Evolutionary conservation across 371 early-diverging fungal genomes (phyloP).

Genomic region (Zopfochytrium polystomum): DNA sequence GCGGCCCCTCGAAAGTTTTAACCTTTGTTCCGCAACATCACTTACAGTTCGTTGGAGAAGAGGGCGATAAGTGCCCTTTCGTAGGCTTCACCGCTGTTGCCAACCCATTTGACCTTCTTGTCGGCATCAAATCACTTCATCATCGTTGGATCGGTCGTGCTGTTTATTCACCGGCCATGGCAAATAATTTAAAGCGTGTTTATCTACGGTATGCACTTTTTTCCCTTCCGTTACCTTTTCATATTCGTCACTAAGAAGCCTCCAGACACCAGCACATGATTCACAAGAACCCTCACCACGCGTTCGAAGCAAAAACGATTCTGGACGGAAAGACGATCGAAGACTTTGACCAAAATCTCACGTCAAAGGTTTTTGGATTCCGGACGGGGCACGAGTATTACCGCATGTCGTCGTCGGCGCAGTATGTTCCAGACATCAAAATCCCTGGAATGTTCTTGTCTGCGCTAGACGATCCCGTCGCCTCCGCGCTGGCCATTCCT

Average conservation of each 20-base stretch:
- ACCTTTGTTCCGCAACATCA: neutral
- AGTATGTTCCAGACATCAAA: conserved; percentile 60
- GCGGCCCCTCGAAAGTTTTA: neutral
- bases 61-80: conserved; percentile 70
- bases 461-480: conserved; percentile 91
- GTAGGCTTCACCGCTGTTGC: conserved; percentile 73
- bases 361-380: conserved; percentile 72
- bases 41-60: conserved; percentile 75
- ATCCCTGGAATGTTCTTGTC: conserved; percentile 39
- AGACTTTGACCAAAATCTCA: conserved; percentile 76
- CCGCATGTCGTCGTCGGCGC: conserved; percentile 66
- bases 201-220: conserved; percentile 44
- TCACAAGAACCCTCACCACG: conserved; percentile 17
- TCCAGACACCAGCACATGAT: conserved; percentile 56
- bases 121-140: conserved; percentile 39
- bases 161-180: conserved; percentile 69
- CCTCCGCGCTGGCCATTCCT: conserved; percentile 69
- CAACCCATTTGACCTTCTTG: conserved; percentile 75
- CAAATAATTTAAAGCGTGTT: conserved; percentile 61
- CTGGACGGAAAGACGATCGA: conserved; percentile 40
- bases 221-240: neutral
- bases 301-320: conserved; percentile 7
- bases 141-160: conserved; percentile 55
- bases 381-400: conserved; percentile 84
- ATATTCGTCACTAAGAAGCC: too few species aligned